phyloP scores from a whole-genome alignment of 202 grass and related monocot genomes.

The Carex sylvatica region DNA sequence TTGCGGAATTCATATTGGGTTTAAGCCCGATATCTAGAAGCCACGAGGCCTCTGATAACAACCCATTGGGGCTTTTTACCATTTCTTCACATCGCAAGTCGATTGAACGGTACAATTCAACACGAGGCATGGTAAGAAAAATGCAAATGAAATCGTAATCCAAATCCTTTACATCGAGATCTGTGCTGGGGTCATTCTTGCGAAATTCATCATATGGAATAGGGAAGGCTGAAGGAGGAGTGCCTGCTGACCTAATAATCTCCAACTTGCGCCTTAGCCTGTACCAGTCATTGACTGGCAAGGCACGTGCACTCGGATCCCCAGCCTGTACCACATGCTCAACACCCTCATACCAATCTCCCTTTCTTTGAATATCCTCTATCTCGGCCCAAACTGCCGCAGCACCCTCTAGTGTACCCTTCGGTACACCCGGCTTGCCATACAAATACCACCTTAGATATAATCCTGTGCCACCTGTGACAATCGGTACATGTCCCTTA shows the following conservation, averaged over 20 bases:
- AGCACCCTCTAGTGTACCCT: constrained; percentile 37
- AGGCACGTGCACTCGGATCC: constrained; percentile 46
- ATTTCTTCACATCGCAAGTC: constrained; percentile 88
- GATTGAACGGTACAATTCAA: constrained; percentile 72
- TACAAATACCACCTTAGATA: constrained; percentile 91
- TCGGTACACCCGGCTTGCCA: constrained; percentile 72
- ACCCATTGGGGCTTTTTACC: constrained; percentile 56
- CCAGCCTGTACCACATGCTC: constrained; percentile 63
- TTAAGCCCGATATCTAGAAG: constrained; percentile 67
- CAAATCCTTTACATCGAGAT: constrained; percentile 35
- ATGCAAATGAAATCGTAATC: constrained; percentile 78
- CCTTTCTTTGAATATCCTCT: constrained; percentile 32
- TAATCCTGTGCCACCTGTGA: constrained; percentile 74
- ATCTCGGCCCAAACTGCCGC: constrained; percentile 58
- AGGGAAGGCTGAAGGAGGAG: constrained; percentile 60
- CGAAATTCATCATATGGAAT: constrained; percentile 58
- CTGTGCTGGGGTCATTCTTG: not conserved
- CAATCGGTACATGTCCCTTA: constrained; percentile 46
- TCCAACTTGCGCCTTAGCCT: constrained; percentile 67
- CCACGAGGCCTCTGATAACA: constrained; percentile 77
- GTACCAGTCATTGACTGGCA: constrained; percentile 68
- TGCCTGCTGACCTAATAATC: constrained; percentile 77
- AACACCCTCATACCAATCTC: constrained; percentile 65
- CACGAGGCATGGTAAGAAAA: constrained; percentile 53
- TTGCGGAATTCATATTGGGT: constrained; percentile 61